phyloP scores from a whole-genome alignment of 116 monocot genomes.

The Thalassia testudinum region DNA sequence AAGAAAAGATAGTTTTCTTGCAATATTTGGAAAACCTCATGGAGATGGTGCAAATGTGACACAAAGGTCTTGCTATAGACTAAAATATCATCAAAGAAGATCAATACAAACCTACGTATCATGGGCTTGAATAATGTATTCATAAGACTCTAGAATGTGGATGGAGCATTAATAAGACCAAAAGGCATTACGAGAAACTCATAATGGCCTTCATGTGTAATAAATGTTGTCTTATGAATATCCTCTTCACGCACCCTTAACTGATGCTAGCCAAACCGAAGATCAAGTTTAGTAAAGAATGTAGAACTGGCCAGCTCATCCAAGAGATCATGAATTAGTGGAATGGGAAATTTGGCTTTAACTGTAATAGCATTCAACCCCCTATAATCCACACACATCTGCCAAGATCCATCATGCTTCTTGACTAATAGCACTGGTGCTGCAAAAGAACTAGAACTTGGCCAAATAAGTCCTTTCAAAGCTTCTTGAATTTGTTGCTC shows the following conservation, averaged over 20 bases:
- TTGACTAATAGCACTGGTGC: neutral
- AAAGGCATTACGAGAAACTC: neutral
- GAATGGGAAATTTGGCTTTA: constrained; percentile 2
- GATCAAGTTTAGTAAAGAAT: constrained; percentile 3
- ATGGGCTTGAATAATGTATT: neutral
- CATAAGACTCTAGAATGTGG: neutral
- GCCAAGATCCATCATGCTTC: constrained; percentile 1
- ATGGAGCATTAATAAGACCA: neutral
- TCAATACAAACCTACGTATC: constrained; percentile 1
- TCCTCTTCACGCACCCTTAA: neutral
- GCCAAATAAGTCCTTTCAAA: neutral
- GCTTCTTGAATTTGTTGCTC: neutral
- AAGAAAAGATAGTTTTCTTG: neutral
- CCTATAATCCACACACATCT: constrained; percentile 5
- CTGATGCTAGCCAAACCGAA: constrained; percentile 3
- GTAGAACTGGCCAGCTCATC: constrained; percentile 1
- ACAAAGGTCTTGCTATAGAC: neutral
- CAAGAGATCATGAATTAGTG: constrained; percentile 4
- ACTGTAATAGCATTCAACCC: constrained; percentile 3
- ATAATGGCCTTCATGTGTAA: neutral
- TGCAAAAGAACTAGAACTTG: neutral
- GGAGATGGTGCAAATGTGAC: neutral
- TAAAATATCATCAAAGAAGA: constrained; percentile 11
- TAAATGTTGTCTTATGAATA: neutral
- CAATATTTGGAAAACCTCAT: neutral